Evolutionary conservation across 495 filamentous ascomycete genomes (phyloP).

Genomic region (Achaetomiella virescens): DNA sequence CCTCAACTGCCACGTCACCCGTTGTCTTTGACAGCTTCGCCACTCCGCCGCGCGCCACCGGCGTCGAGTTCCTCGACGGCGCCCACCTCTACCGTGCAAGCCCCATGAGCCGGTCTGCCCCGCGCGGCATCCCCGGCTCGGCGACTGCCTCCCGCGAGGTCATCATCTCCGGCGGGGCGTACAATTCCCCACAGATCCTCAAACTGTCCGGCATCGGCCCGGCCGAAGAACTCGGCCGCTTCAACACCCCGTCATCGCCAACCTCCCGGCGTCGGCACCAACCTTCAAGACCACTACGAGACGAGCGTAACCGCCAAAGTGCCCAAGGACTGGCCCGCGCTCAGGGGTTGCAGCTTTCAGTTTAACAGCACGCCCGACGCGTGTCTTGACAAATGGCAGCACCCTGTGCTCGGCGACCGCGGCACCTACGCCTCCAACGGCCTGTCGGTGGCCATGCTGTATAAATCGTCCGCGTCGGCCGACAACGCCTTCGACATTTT

Average conservation of each 20-base stretch:
- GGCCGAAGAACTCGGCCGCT: constrained; percentile 36
- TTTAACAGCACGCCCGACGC: constrained; percentile 39
- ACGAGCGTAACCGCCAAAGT: constrained; percentile 41
- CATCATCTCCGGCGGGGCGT: constrained; percentile 55
- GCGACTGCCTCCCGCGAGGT: constrained; percentile 53
- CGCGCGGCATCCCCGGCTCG: constrained; percentile 36
- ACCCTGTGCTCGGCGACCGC: constrained; percentile 29
- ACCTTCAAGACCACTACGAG: constrained; percentile 62
- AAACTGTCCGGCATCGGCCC: constrained; percentile 60
- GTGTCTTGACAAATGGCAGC: constrained; percentile 45
- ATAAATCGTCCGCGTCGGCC: constrained; percentile 37
- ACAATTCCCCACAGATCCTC: constrained; percentile 58
- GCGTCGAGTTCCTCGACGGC: constrained; percentile 59
- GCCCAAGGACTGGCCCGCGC: constrained; percentile 36
- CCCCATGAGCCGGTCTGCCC: constrained; percentile 30
- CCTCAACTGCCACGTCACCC: constrained; percentile 55
- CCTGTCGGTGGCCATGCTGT: constrained; percentile 41
- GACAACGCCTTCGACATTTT: constrained; percentile 43
- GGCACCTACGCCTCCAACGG: constrained; percentile 48
- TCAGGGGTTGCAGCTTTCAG: constrained; percentile 43
- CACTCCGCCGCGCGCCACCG: constrained; percentile 47
- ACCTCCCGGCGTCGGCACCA: constrained; percentile 59
- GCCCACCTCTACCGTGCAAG: constrained; percentile 54
- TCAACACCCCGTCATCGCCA: constrained; percentile 46
- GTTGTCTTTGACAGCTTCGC: constrained; percentile 45